phyloP scores from a whole-genome alignment of 78 protist genomes.

The Dictyostelium capitatum region DNA sequence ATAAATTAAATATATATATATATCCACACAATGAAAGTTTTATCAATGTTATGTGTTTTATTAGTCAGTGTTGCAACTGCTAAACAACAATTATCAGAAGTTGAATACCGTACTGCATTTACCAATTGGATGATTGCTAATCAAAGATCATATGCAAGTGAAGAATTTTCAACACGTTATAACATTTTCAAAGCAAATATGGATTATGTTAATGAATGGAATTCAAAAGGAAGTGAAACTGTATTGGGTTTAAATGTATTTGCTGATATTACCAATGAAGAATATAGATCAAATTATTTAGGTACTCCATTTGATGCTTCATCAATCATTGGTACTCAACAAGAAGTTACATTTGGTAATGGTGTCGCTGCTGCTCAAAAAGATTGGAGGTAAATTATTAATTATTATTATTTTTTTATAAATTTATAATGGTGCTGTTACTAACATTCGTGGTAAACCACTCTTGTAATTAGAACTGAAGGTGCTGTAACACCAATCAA shows the following conservation, averaged over 20 bases:
- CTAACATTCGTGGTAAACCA: too few relatives aligned
- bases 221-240: slow-evolving; percentile 44
- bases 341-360: not conserved
- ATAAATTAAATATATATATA: not conserved
- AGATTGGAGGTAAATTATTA: too few relatives aligned
- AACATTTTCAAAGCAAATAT: slow-evolving; percentile 46
- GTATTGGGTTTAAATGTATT: slow-evolving; percentile 48
- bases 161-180: slow-evolving; percentile 31
- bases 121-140: slow-evolving; percentile 7
- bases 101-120: slow-evolving; percentile 9
- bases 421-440: too few relatives aligned
- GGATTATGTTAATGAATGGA: slow-evolving; percentile 49
- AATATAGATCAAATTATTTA: slow-evolving; percentile 37
- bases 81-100: not conserved
- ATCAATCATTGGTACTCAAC: not conserved
- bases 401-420: too few relatives aligned
- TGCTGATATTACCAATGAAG: slow-evolving; percentile 69
- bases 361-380: not conserved
- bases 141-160: not conserved
- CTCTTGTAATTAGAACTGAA: slow-evolving; percentile 66
- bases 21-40: not conserved
- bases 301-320: not conserved
- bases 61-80: slow-evolving; percentile 24
- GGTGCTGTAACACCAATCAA: slow-evolving; percentile 86
- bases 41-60: not conserved